Conservation (phyloP, 805 yeast species). For the Lipomyces chichibuensis region DNA sequence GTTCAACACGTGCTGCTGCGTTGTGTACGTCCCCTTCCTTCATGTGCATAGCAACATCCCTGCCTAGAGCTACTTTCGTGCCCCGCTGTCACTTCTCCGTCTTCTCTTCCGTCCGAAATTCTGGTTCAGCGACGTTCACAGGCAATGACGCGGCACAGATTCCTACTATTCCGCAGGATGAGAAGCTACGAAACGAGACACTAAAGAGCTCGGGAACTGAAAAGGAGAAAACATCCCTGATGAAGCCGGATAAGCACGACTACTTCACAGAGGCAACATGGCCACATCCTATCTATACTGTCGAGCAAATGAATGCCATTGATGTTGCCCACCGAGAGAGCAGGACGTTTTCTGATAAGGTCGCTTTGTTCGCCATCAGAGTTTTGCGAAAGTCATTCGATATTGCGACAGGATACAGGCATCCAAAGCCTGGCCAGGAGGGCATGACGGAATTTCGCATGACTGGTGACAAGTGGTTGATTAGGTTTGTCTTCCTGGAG, state of each 20-base stretch:
- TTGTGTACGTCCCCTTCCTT: not conserved
- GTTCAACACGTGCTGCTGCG: not conserved
- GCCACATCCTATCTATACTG: conserved; percentile 51
- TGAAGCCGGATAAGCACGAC: conserved; percentile 29
- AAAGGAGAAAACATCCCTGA: conserved; percentile 16
- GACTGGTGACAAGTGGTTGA: conserved; percentile 68
- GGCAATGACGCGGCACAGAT: conserved; percentile 2
- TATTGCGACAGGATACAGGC: conserved; percentile 64
- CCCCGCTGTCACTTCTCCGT: not conserved
- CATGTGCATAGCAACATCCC: not conserved
- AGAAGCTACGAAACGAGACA: not conserved
- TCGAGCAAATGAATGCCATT: conserved; percentile 49
- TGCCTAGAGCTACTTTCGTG: not conserved
- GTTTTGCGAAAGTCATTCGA: conserved; percentile 59
- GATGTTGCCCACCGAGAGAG: conserved; percentile 58
- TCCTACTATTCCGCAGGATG: not conserved
- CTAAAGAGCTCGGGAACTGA: not conserved
- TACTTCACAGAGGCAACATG: conserved; percentile 40
- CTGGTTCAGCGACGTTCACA: not conserved
- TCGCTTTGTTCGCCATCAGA: conserved; percentile 55
- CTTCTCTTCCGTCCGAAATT: not conserved
- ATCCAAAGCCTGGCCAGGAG: conserved; percentile 51
- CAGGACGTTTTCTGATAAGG: conserved; percentile 51
- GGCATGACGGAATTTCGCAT: conserved; percentile 49
- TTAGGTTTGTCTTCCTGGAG: conserved; percentile 63